Evolutionary conservation across 495 filamentous ascomycete species (phyloP).

Genomic region (Apiosordaria backusii): DNA sequence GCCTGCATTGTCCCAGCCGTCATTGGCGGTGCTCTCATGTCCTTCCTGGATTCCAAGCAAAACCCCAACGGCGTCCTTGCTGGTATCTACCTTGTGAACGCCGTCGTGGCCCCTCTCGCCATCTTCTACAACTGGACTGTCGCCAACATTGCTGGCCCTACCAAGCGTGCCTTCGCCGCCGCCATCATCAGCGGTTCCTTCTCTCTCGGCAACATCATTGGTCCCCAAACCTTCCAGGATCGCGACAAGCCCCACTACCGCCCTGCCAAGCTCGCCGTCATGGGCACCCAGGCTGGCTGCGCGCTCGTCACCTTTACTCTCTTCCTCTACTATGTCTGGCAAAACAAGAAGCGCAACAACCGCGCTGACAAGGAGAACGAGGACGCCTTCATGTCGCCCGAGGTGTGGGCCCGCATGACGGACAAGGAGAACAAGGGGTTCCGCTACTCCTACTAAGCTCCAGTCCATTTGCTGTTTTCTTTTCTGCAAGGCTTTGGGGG

Average conservation of each 20-base stretch:
- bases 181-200: slow-evolving; percentile 57
- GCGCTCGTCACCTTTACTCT: slow-evolving; percentile 32
- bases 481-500: background rate
- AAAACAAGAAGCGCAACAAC: slow-evolving; percentile 33
- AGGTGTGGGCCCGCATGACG: slow-evolving; percentile 36
- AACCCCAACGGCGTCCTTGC: slow-evolving; percentile 50
- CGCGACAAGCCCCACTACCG: slow-evolving; percentile 57
- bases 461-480: background rate
- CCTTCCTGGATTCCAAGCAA: slow-evolving; percentile 51
- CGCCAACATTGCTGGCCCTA: slow-evolving; percentile 37
- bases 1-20: slow-evolving; percentile 39
- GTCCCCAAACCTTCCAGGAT: slow-evolving; percentile 63
- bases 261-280: slow-evolving; percentile 60
- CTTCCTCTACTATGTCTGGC: slow-evolving; percentile 37
- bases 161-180: slow-evolving; percentile 41
- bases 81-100: slow-evolving; percentile 63
- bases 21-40: slow-evolving; percentile 57
- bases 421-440: slow-evolving; percentile 41
- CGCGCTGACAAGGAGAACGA: slow-evolving; percentile 24
- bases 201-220: slow-evolving; percentile 63
- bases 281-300: slow-evolving; percentile 36
- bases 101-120: slow-evolving; percentile 50
- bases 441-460: slow-evolving; percentile 34
- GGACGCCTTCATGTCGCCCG: slow-evolving; percentile 31
- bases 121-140: slow-evolving; percentile 43